Base-by-base conservation (phyloP, 2,329 filamentous ascomycete genomes). In the Phyllosticta ampelicida region DNA sequence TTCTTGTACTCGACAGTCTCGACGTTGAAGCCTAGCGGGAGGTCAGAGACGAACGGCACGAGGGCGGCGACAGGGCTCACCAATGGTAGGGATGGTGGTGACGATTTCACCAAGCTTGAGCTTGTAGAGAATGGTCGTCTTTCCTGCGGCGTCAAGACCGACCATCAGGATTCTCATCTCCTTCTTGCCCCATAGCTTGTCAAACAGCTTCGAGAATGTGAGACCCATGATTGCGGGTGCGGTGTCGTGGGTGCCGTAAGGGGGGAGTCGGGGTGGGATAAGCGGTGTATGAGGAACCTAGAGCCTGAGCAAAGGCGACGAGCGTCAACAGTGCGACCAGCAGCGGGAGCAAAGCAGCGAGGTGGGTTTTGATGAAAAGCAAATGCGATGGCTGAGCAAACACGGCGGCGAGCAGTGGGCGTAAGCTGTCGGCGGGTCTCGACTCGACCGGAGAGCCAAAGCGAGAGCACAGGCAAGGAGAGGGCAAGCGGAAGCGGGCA, bases 1-100 rank as follows among this genome's bases (percentile, higher is more conserved):
- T 97, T 97, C 83, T 96, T 96, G 81, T 96, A 96, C 65, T 91
- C 95, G 68, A 97, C 91, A 4, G 90, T 95, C 81, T 97, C 92
- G 75, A 97, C 94, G 82, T 97, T 97, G 83, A 97, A 97, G 66
- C 92, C 77, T 60, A 26, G 18, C 13, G 20, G 5, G n/a, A n/a
- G 49, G 51, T 13, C n/a, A 48, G 29, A 5, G 29, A 18, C 13
- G 18, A 36, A n/a, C 5, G 11, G 8, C 9, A 9, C 23, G 36
- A 30, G n/a, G 51, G 19, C 50, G 36, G n/a, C 36, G 20, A 36
- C 48, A 49, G 51, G 55, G 70, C 76, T 67, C 67, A 79, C 77
- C 94, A 67, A 99, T 94, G 30, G 94, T 99, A 52, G 94, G 94
- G 71, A 97, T 97, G 55, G 94, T 97, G 62, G 94, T 97, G 68